Percentiles rank a stretch among this genome's conserved stretches.
These are phyloP conservation scores for Ustulina deusta DNA, from an alignment of 2,329 filamentous ascomycete genomes.

Conservation along the genomic window DNA sequence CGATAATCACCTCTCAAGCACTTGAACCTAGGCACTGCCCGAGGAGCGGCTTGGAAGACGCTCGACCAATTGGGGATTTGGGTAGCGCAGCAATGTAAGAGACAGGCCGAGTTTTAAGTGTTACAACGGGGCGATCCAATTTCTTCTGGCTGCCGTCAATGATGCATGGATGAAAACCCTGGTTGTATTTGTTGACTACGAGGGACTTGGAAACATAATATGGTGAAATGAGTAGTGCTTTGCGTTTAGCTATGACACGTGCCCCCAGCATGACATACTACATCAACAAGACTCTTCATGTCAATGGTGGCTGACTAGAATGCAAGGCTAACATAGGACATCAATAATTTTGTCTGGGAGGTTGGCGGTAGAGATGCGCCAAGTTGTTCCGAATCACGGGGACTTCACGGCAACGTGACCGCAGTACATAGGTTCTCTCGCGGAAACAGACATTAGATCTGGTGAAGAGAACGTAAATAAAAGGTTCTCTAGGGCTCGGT, in stretches of 20 bases:
- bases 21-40: no score
- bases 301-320: background rate
- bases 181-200: background rate
- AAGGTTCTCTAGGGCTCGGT: constrained; percentile 12
- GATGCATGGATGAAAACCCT: background rate
- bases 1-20: background rate
- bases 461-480: background rate
- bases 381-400: background rate
- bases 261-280: no score
- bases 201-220: background rate
- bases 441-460: background rate
- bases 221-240: background rate
- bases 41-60: background rate
- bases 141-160: background rate
- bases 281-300: background rate
- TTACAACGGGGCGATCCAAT: background rate
- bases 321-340: background rate
- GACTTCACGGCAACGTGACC: background rate
- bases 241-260: no score
- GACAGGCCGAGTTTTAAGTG: background rate
- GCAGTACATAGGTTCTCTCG: background rate
- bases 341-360: background rate
- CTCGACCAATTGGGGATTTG: background rate
- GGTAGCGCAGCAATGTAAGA: background rate
- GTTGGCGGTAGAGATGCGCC: background rate